Evolutionary conservation across 1,139 yeast species (phyloP), one percentile per base, ranked within the genome.

Genomic region (Diutina sp.): DNA sequence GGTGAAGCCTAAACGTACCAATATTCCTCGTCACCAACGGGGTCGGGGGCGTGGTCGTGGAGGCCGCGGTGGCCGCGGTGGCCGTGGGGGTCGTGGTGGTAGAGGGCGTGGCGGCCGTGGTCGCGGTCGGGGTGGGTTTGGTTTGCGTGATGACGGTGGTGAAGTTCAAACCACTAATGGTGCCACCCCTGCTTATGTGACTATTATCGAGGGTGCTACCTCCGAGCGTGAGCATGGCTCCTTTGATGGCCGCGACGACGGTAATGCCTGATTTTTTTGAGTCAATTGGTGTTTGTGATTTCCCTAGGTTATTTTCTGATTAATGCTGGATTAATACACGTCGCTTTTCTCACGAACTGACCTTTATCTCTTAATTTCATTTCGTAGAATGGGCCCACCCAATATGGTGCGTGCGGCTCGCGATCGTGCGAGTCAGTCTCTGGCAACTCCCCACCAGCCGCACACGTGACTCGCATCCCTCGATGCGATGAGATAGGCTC

Each of bases 11-110:
- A 48, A 48, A 14, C 35, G 41, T 16, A 28, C 52, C 11, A 18
- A 29, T 14, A 5, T n/a, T 30, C 41, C 30, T 14, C 18, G 25
- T 6, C 16, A 14, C 30, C 18, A 16, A 12, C 8, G 51, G 35
- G 51, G 35, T 16, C 21, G 51, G 25, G 51, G 41, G 38, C 52
- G 52, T 12, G 52, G 52, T n/a, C 52, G 52, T 7, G 52, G 52
- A 4, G 18, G 52, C 7, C 41, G 52, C 6, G 18, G 52, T n/a
- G 52, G 52, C 18, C 41, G 52, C 32, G 21, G 51, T 48, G 46
- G 46, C 14, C 16, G 45, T 8, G 16, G 45, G 3, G 46, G 46
- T 4, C 46, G 46, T 44, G 46, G 46, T 4, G 41, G 41, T 11
- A 8, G 41, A 35, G 46, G 46, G 4, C 46, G 25, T 21, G 25